These are phyloP conservation scores for Globisporangium splendens DNA, from an alignment of 352 stramenopile genomes.

Conservation along the genomic window DNA sequence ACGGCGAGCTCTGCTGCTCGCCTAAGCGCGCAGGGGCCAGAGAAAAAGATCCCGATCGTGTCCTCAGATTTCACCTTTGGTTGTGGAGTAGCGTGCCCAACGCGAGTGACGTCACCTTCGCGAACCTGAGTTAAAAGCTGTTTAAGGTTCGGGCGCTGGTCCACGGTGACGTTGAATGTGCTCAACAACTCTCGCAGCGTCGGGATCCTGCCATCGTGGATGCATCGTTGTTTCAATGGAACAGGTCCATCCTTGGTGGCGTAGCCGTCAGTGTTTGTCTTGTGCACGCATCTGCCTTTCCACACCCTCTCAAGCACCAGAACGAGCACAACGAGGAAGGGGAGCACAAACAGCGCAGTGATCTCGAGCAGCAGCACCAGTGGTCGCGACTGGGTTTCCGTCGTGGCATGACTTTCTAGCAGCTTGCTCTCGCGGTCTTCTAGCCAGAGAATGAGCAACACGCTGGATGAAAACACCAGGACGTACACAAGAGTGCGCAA, in stretches of 20 bases:
- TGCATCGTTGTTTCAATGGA: background rate
- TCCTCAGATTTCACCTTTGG: background rate
- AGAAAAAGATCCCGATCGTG: background rate
- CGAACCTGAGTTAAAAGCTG: constrained; percentile 27
- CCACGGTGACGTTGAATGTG: constrained; percentile 22
- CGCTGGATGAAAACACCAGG: constrained; percentile 20
- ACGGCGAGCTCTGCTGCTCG: background rate
- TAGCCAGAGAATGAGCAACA: constrained; percentile 31
- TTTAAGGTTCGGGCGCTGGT: constrained; percentile 25
- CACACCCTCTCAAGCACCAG: constrained; percentile 20
- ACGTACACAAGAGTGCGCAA: constrained; percentile 26
- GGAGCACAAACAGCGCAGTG: constrained; percentile 28
- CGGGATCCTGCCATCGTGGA: constrained; percentile 8
- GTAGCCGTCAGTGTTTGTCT: background rate
- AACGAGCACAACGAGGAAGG: constrained; percentile 21
- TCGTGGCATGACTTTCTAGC: constrained; percentile 19
- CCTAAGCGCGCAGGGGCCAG: background rate
- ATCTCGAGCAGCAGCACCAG: constrained; percentile 47
- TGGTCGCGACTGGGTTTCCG: constrained; percentile 42
- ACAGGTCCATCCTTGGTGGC: constrained; percentile 2
- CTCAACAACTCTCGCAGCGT: constrained; percentile 27
- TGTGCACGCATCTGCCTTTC: background rate
- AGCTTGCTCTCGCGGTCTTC: constrained; percentile 28
- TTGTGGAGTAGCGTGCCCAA: too few species aligned
- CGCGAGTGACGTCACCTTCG: constrained; percentile 6